These are phyloP conservation scores for Yarrowia divulgata DNA, from an alignment of 805 yeast species.

Conservation along the genomic window DNA sequence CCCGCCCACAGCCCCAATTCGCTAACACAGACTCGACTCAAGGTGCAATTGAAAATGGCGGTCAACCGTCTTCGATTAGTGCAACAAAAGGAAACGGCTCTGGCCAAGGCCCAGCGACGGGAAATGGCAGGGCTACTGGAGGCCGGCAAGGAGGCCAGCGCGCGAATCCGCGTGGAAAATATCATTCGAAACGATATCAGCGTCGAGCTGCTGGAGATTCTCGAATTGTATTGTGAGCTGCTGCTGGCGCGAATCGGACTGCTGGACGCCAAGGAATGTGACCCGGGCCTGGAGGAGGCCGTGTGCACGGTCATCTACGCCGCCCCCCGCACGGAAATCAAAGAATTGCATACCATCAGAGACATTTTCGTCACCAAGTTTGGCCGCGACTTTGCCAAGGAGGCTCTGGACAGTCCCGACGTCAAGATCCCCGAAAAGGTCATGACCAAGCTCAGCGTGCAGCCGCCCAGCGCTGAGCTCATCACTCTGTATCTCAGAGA, in stretches of 20 bases:
- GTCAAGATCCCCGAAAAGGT: constrained; percentile 73
- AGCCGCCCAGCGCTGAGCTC: constrained; percentile 69
- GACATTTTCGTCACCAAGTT: constrained; percentile 69
- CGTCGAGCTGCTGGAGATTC: constrained; percentile 76
- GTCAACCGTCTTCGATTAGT: constrained; percentile 71
- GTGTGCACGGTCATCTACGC: constrained; percentile 72
- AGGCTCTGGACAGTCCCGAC: constrained; percentile 60
- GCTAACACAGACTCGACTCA: constrained; percentile 43
- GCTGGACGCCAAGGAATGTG: constrained; percentile 58
- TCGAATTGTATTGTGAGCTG: constrained; percentile 84
- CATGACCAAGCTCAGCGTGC: constrained; percentile 64
- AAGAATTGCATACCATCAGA: constrained; percentile 67
- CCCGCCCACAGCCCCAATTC: too few relatives aligned
- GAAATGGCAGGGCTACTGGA: constrained; percentile 72
- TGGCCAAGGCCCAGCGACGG: constrained; percentile 76
- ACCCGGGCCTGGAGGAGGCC: constrained; percentile 75
- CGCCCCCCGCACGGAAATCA: constrained; percentile 75
- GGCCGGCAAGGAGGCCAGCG: constrained; percentile 79
- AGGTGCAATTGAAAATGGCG: constrained; percentile 64
- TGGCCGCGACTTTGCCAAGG: constrained; percentile 70
- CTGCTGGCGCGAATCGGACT: constrained; percentile 75
- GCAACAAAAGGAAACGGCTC: constrained; percentile 76
- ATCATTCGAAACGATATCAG: constrained; percentile 82
- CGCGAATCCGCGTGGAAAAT: constrained; percentile 82
- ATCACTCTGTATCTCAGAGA: constrained; percentile 77